Base-by-base conservation (phyloP, 331 rosid genomes). In the Malus hybrid region DNA sequence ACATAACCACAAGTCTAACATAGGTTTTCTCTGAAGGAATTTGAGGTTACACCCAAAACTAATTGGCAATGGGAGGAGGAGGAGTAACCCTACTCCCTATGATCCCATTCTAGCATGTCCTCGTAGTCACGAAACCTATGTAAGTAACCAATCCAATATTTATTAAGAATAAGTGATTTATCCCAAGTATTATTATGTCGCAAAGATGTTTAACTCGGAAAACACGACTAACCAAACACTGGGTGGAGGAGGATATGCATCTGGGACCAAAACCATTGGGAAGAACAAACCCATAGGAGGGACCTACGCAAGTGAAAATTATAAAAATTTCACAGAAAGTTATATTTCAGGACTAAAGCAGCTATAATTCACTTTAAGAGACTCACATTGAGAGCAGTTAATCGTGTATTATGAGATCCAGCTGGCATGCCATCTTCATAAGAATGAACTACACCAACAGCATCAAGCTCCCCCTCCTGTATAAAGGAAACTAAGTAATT, bases 201-300 rank as follows among this genome's bases (percentile, higher is more conserved):
- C 73, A 82, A 57, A 66, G 70, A 78, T 31, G 61, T 50, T 34
- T 77, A 39, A 73, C 75, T 67, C 65, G 68, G 33, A 65, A 72
- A 77, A 70, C 56, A 75, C 12, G 59, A 82, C 95, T 72, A 70
- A 94, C 97, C 97, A 94, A 59, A 90, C 80, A 33, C 99, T 93
- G 24, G 96, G 96, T 66, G 99, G 96, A 39, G 92, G 92, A 82
- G 97, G 99, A 94, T 85, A 94, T 79, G 88, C 90, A 31, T 94
- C 96, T n/a, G 97, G 97, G 82, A 86, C 96, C 80, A 94, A 82
- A 75, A 94, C 93, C 80, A 13, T 86, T 79, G 99, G 99, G 83
- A 81, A 85, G 86, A 94, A 92, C 91, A 94, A 81, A 75, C 99
- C 99, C 97, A 94, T 90, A 6, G 99, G 96, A 71, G 97, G 97